phyloP scores from a whole-genome alignment of 2,329 filamentous ascomycete species.

The Arthrocladium fulminans region DNA sequence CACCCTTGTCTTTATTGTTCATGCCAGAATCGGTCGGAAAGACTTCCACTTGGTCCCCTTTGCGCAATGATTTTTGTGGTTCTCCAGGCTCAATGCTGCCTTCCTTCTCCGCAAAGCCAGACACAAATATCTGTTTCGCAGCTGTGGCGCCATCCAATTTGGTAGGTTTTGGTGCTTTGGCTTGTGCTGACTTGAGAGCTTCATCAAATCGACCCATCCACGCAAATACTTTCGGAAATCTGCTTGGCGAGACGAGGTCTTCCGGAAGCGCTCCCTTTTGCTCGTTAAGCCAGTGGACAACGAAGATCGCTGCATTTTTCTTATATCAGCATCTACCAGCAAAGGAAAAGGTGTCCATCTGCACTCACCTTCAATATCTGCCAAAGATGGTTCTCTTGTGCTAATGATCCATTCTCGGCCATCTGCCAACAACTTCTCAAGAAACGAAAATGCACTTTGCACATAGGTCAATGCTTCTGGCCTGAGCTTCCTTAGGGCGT shows the following conservation, averaged over 20 bases:
- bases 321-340: slow-evolving; percentile 3
- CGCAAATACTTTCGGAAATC: slow-evolving; percentile 52
- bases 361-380: slow-evolving; percentile 54
- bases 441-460: slow-evolving; percentile 44
- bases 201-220: slow-evolving; percentile 56
- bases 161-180: slow-evolving; percentile 32
- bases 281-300: slow-evolving; percentile 55
- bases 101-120: slow-evolving; percentile 40
- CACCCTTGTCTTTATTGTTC: slow-evolving; percentile 50
- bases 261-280: slow-evolving; percentile 49
- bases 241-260: slow-evolving; percentile 42
- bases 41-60: slow-evolving; percentile 48
- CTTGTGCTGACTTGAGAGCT: slow-evolving; percentile 37
- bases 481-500: slow-evolving; percentile 34
- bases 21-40: slow-evolving; percentile 56
- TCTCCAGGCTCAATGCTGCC: slow-evolving; percentile 43
- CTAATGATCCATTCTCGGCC: slow-evolving; percentile 57
- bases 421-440: slow-evolving; percentile 58
- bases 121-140: slow-evolving; percentile 37
- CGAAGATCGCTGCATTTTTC: slow-evolving; percentile 58
- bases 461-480: slow-evolving; percentile 52
- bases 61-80: slow-evolving; percentile 41
- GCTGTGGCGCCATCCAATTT: slow-evolving; percentile 49
- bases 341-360: not conserved
- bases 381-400: slow-evolving; percentile 46